Evolutionary conservation across 2,329 filamentous ascomycete species (phyloP).

Genomic region (Claviceps fusiformis): DNA sequence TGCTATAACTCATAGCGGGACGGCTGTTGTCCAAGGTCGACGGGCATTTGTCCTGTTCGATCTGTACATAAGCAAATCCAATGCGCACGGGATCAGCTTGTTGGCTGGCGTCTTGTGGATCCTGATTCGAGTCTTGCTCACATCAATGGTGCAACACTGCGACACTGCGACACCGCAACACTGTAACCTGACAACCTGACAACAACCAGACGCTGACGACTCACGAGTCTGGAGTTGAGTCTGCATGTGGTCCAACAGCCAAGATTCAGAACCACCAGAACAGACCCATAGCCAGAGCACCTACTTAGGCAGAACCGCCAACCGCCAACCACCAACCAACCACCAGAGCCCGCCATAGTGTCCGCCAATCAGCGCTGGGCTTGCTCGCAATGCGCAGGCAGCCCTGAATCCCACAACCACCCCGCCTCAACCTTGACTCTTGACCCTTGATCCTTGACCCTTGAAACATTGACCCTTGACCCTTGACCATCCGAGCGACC

Average conservation of each 20-base stretch:
- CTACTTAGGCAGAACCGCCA: too few relatives aligned
- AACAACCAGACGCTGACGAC: too few relatives aligned
- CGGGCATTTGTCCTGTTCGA: background rate
- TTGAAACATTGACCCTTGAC: too few relatives aligned
- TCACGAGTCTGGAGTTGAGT: too few relatives aligned
- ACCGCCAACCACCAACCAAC: background rate
- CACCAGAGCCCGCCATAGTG: background rate
- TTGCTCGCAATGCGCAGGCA: background rate
- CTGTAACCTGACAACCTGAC: too few relatives aligned
- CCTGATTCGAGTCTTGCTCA: background rate
- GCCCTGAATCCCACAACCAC: background rate
- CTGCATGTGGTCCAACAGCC: too few relatives aligned
- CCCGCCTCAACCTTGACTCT: background rate
- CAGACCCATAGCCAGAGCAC: too few relatives aligned
- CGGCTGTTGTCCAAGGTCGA: background rate
- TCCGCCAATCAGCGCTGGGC: background rate
- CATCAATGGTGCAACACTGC: background rate
- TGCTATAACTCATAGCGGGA: too few relatives aligned
- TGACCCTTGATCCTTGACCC: too few relatives aligned
- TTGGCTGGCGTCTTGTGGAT: background rate
- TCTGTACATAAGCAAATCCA: background rate
- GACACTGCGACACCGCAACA: too few relatives aligned
- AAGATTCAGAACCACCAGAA: background rate
- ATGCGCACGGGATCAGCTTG: background rate
- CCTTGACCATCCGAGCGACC: background rate